Evolutionary conservation across 441 rosid genomes (phyloP), one percentile per base, ranked within the genome.

Genomic region (Eugenia klotzschiana): DNA sequence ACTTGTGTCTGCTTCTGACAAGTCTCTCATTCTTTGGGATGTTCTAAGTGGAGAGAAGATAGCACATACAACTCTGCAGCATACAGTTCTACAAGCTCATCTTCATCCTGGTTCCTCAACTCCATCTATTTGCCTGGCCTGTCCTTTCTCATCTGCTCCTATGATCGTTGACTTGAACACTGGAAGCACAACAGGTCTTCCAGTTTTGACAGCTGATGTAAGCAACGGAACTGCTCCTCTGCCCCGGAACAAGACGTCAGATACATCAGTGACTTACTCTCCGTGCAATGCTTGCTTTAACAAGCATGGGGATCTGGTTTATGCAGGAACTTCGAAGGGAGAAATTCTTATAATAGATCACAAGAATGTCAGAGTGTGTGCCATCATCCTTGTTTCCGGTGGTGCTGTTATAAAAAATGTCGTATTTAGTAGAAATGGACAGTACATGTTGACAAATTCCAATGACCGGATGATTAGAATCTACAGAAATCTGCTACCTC

Each of bases 111-210:
- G 96, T 83, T 94, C 98, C 77, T 92, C 93, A 29, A 85, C 91
- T 49, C 96, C 96, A 51, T 93, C 95, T 73, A 84, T 93, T 81
- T 97, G 99, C 83, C 87, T 95, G 52, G 96, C 96, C 5, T 97
- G 98, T 86, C 98, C 98, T 2, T 94, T 97, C 80, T 95, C 99
- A 9, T 95, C 98, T 89, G 95, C 98, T 87, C 99, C 98, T 2
- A 90, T 95, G 93, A 92, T 94, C 43, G 98, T 97, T 49, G 97
- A 95, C 87, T 90, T 97, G 81, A 87, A 82, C 53, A 89, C 93
- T 51, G 98, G 92, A 80, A 89, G 82, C 84, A 91, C 92, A 26
- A 93, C 91, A 52, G 82, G 85, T 77, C 98, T 97, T 85, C 99
- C 98, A 18, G 94, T 92, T 60, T 50, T 86, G 79, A 84, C 90